Evolutionary conservation across 768 basidiomycete genomes (phyloP), one percentile per base, ranked within the genome.

Genomic region (Tulasnella sp.): DNA sequence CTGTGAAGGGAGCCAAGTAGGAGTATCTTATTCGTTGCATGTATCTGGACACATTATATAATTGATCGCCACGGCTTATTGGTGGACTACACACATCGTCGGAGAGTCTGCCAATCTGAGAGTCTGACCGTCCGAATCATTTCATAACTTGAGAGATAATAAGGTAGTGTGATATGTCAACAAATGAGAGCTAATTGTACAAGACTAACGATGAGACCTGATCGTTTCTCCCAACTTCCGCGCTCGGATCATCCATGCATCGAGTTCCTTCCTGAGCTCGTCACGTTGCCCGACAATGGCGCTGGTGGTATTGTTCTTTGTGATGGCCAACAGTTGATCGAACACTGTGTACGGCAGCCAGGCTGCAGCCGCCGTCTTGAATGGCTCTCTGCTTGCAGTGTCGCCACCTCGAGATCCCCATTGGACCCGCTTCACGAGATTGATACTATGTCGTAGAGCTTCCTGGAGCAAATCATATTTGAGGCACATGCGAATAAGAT

Each of bases 291-390:
- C 23, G 23, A 21, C 21, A n/a, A 51, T 47, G 4, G 27, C n/a
- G n/a, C 15, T 42, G 15, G 55, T 43, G 23, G 26, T 47, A 15
- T 80, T 77, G 7, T 77, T 71, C 61, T 78, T 77, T 9, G 84
- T 80, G 13, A 83, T 82, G 23, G 76, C 76, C 27, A 92, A 75
- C 34, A 92, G 84, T 70, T 89, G 85, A 70, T 93, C 90, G 63
- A 93, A 79, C 56, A 92, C 76, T 51, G 82, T 80, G 67, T 92
- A 92, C 13, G 90, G 90, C 41, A 91, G 73, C 85, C 88, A 91
- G 3, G 85, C 85, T 55, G 78, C 41, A 76, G 75, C 67, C 75
- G 80, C 27, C 77, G 76, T 23, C 76, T 72, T 51, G 77, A 75
- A 65, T 77, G 80, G 44, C 78, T 73, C 48, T 85, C 70, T 44